phyloP scores from a whole-genome alignment of 2,329 filamentous ascomycete species.

The Trichoderma sp. region DNA sequence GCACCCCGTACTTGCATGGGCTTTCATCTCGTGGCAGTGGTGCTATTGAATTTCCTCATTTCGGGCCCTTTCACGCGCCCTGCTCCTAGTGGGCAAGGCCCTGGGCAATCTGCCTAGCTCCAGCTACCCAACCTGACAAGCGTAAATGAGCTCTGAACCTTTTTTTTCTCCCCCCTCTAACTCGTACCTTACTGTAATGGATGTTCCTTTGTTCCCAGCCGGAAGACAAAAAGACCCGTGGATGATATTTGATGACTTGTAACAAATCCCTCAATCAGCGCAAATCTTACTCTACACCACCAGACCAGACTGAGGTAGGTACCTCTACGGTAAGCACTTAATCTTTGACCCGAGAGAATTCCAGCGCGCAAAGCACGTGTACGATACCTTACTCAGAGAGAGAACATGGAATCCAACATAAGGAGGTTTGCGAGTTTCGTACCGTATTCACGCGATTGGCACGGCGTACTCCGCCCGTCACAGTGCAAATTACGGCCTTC shows the following conservation, averaged over 20 bases:
- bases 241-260: neutral
- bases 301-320: neutral
- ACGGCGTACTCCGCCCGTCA: neutral
- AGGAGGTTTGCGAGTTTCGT: neutral
- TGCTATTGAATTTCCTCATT: conserved; percentile 16
- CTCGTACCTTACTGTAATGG: neutral
- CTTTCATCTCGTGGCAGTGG: conserved; percentile 18
- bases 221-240: neutral
- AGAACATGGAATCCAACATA: no score
- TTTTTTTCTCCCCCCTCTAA: neutral
- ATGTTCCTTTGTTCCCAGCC: neutral
- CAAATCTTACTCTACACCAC: neutral
- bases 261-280: neutral
- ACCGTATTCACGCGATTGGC: neutral
- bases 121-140: neutral
- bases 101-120: neutral
- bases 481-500: neutral
- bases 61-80: conserved; percentile 8
- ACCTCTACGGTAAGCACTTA: conserved; percentile 4
- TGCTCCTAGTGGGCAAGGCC: neutral
- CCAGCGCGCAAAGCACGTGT: neutral
- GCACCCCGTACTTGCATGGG: conserved; percentile 19
- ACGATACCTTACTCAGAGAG: neutral
- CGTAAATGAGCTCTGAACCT: neutral
- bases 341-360: neutral